Evolutionary conservation across 2,329 filamentous ascomycete species (phyloP), one percentile per base, ranked within the genome.

Genomic region (Trichophyton simii): DNA sequence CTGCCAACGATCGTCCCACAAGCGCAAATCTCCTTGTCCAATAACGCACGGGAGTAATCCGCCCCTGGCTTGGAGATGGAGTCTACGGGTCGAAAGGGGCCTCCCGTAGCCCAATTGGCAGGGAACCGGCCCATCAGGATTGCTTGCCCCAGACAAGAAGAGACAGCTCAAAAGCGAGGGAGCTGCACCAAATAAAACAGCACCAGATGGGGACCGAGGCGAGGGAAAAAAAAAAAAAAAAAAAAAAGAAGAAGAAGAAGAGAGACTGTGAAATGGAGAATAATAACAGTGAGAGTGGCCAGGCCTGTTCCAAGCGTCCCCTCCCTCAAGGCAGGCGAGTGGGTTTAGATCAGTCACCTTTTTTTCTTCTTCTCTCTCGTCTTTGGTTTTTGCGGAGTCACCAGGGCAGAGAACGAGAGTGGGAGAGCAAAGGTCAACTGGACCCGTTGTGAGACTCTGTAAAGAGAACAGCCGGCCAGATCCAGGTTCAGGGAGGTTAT

Each of bases 1-100:
- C 52, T 36, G 25, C 28, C 46, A 55, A 55, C 52, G 52, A 55
- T 55, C 52, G 52, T 55, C 52, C 50, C 52, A 55, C 52, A 55
- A 55, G 31, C 52, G 52, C 52, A 55, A 55, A 55, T 36, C 52
- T 55, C 52, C 52, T 20, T 28, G 52, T 31, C 52, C 52, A 55
- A 55, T 55, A 34, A 55, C 52, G 31, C 52, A 55, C 52, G 31
- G 28, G 28, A 55, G 28, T n/a, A 55, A 55, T 36, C 52, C 52
- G 31, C 52, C 52, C 52, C 52, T 55, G 52, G 25, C 31, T 36
- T 28, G 31, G 7, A 55, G 31, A 55, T 55, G 52, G 52, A 36
- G 52, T 31, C 28, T 38, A 34, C 31, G 52, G 52, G 52, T 55
- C 52, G n/a, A 36, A 55, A 55, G 52, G 52, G 52, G 52, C 52